Evolutionary conservation across 495 filamentous ascomycete genomes (phyloP), one percentile per base, ranked within the genome.

Genomic region (Sabuloglossum arenarium): DNA sequence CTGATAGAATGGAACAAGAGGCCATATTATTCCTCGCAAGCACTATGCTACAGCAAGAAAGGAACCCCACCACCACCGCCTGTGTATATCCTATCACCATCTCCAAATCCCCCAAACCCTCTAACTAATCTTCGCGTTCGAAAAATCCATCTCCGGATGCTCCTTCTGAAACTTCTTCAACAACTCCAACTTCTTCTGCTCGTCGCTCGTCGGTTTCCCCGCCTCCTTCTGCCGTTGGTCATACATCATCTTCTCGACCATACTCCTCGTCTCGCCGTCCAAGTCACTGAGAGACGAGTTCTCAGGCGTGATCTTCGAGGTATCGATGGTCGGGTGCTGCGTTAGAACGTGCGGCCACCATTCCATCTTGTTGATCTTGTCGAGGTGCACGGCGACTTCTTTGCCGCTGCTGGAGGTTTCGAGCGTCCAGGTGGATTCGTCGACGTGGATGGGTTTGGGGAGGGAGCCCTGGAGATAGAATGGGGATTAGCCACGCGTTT

Each of bases 231-330:
- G 88, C 47, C 85, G 74, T 76, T 98, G 91, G 71, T 98, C 91
- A 62, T 75, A 98, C 91, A 98, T 98, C 91, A 98, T 97, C 78
- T 98, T 98, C 81, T 98, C 91, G 43, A 98, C 91, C 90, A 98
- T 96, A n/a, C 79, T 74, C 58, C 91, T 76, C 59, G 91, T 98
- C 77, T 94, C 86, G 53, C 93, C 90, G 65, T 98, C 93, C 57
- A 98, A 71, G 69, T 98, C 91, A 57, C 82, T 76, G 61, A 98
- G 70, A 65, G 84, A 91, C 60, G 79, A 85, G 66, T 85, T 89
- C 72, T 98, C 91, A 21, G 91, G 91, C 65, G 79, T 78, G 70
- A 98, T 96, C 74, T 94, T 94, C 60, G 81, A 80, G 29, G 91
- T 88, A 67, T 98, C 93, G 71, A 97, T 93, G 65, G 80, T 83